A percentile compares a stretch with the other conserved stretches of the same genome.
Conservation (phyloP, 75 land plant species). For the Adiantum capillusveneris region DNA sequence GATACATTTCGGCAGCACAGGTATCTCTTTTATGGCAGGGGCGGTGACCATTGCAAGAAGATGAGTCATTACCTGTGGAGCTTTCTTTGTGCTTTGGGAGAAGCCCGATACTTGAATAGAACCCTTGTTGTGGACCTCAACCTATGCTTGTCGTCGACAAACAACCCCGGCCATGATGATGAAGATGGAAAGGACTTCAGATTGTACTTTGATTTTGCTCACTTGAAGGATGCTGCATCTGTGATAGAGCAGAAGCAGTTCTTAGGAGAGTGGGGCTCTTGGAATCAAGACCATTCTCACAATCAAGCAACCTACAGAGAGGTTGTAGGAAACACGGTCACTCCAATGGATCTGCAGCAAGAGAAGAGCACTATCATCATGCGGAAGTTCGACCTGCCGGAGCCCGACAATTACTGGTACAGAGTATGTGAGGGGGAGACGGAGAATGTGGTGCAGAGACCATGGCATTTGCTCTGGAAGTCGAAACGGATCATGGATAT, state of each 20-base stretch:
- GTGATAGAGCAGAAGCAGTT: slow-evolving; percentile 69
- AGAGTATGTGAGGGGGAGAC: slow-evolving; percentile 93
- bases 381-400: slow-evolving; percentile 70
- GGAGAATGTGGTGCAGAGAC: slow-evolving; percentile 64
- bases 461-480: slow-evolving; percentile 89
- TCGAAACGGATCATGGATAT: slow-evolving; percentile 87
- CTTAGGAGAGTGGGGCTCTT: slow-evolving; percentile 49
- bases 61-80: slow-evolving; percentile 95
- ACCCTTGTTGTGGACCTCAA: slow-evolving; percentile 89
- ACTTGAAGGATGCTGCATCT: slow-evolving; percentile 60
- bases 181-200: slow-evolving; percentile 88
- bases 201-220: slow-evolving; percentile 89
- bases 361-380: slow-evolving; percentile 63
- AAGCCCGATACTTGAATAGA: slow-evolving; percentile 80
- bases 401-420: slow-evolving; percentile 90
- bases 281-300: slow-evolving; percentile 40
- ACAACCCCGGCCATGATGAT: slow-evolving; percentile 52
- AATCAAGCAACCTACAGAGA: slow-evolving; percentile 31
- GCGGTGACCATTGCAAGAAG: slow-evolving; percentile 85
- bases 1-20: slow-evolving; percentile 41
- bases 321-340: slow-evolving; percentile 42
- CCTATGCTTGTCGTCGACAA: slow-evolving; percentile 52
- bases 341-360: slow-evolving; percentile 69
- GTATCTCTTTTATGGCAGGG: slow-evolving; percentile 74
- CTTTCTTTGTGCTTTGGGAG: slow-evolving; percentile 86